phyloP scores from a whole-genome alignment of 1,284 basidiomycete genomes.

The Malassezia psittaci region DNA sequence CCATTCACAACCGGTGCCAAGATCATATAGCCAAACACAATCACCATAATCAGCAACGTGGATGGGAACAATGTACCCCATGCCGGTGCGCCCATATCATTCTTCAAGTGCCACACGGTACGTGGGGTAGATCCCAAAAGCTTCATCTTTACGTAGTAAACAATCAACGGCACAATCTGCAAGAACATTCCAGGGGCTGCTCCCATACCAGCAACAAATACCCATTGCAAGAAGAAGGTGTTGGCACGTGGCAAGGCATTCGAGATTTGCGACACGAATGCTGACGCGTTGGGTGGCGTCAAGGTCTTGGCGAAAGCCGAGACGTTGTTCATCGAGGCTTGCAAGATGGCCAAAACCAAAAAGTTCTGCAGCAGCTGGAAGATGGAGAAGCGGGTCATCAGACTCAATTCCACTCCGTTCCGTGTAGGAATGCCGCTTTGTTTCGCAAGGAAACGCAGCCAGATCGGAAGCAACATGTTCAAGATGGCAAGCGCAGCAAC shows the following conservation, averaged over 20 bases:
- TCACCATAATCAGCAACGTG: conserved; percentile 37
- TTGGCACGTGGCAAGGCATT: conserved; percentile 68
- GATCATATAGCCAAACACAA: conserved; percentile 59
- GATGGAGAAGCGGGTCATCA: conserved; percentile 83
- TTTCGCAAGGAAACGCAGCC: conserved; percentile 64
- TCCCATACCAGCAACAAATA: conserved; percentile 49
- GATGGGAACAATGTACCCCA: conserved; percentile 65
- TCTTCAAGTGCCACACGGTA: conserved; percentile 66
- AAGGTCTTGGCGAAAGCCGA: conserved; percentile 22
- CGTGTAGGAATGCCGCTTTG: conserved; percentile 72
- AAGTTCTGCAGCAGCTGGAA: conserved; percentile 59
- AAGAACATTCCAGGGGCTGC: conserved; percentile 66
- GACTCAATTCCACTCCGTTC: conserved; percentile 71
- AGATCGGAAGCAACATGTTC: conserved; percentile 79
- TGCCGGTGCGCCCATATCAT: conserved; percentile 57
- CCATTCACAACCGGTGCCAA: conserved; percentile 92
- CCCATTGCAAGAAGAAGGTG: conserved; percentile 83
- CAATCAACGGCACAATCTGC: conserved; percentile 61
- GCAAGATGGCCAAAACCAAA: conserved; percentile 41
- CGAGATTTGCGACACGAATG: conserved; percentile 40
- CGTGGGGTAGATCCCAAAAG: conserved; percentile 84
- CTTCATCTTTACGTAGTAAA: conserved; percentile 77
- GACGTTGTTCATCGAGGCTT: conserved; percentile 27
- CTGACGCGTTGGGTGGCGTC: conserved; percentile 11
- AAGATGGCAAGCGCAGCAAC: conserved; percentile 71